Evolutionary conservation across 1,284 basidiomycete species (phyloP).

Genomic region (Phaffia rhodozyma): DNA sequence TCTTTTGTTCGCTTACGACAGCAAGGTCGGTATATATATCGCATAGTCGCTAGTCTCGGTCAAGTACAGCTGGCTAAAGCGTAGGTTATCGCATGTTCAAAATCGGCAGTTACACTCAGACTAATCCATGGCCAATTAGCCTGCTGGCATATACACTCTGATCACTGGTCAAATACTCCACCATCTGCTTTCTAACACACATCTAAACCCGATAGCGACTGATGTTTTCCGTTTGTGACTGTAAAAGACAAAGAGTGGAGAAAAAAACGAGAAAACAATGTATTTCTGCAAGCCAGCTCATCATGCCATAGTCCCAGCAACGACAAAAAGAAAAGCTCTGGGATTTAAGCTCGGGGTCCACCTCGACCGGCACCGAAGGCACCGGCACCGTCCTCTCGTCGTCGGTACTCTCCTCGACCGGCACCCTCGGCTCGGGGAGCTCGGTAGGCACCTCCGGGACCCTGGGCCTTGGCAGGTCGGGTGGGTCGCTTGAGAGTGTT

Average conservation of each 20-base stretch:
- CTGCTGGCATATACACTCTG: no score
- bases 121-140: no score
- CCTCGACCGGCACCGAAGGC: conserved; percentile 81
- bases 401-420: conserved; percentile 75
- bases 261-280: not conserved
- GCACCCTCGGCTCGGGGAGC: conserved; percentile 54
- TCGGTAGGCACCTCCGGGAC: conserved; percentile 69
- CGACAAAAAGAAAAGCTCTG: conserved; percentile 43
- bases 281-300: not conserved
- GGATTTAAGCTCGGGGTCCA: conserved; percentile 49
- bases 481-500: conserved; percentile 88
- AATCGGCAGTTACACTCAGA: no score
- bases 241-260: conserved; percentile 23
- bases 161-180: no score
- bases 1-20: no score
- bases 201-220: no score
- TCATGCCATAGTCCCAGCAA: conserved; percentile 1
- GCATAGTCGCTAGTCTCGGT: no score
- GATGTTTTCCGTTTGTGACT: no score
- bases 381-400: conserved; percentile 53
- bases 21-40: no score
- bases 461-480: conserved; percentile 51
- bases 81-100: no score
- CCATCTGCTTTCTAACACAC: no score
- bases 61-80: no score